phyloP scores from a whole-genome alignment of 192 early-diverging fungal genomes.

The Linnemannia schmuckeri region DNA sequence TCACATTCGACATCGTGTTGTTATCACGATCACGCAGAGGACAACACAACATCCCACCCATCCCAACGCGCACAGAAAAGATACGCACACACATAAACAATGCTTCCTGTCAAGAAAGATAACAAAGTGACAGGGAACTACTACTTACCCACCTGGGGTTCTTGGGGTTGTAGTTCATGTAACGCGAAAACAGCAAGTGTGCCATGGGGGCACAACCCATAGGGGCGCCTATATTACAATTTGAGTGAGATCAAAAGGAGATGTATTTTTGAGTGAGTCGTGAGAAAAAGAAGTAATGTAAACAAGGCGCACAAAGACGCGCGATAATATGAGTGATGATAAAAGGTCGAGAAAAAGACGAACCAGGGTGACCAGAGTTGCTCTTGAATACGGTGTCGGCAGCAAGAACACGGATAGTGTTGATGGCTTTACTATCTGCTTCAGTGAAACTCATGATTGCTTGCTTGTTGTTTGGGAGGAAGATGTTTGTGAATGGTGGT shows the following conservation, averaged over 20 bases:
- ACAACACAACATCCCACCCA: no score
- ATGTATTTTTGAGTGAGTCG: neutral
- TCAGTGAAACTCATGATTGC: slow-evolving; percentile 36
- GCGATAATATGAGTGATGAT: neutral
- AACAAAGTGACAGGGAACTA: neutral
- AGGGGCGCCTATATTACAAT: slow-evolving; percentile 76
- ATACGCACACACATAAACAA: no score
- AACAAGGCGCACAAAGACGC: neutral
- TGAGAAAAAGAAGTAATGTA: slow-evolving; percentile 4
- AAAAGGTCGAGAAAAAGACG: neutral
- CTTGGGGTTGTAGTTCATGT: slow-evolving; percentile 87
- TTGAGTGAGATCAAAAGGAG: neutral
- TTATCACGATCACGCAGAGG: no score
- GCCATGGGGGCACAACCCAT: slow-evolving; percentile 98
- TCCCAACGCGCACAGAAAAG: no score
- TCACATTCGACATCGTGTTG: no score
- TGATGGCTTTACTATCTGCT: slow-evolving; percentile 65
- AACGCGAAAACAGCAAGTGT: slow-evolving; percentile 88
- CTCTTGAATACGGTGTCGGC: slow-evolving; percentile 90
- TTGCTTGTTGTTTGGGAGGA: neutral
- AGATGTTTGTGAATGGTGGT: neutral
- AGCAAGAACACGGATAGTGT: slow-evolving; percentile 92
- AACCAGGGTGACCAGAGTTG: slow-evolving; percentile 94
- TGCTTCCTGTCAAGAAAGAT: neutral
- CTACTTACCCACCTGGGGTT: slow-evolving; percentile 87